Conservation (phyloP, 345 rosid species). For the Litchi chinensis region DNA sequence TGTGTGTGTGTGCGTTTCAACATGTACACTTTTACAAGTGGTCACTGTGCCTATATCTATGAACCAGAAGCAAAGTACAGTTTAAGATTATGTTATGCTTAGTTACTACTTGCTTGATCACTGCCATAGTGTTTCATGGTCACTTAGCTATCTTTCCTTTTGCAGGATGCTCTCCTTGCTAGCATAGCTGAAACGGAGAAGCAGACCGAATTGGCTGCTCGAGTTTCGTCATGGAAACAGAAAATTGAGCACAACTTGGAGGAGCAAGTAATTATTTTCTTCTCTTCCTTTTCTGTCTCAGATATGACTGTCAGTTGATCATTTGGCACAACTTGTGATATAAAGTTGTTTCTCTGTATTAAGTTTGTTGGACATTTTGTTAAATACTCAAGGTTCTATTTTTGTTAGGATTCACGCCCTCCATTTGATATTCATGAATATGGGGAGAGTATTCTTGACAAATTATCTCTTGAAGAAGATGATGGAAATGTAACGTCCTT, state of each 20-base stretch:
- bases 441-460: slow-evolving; percentile 66
- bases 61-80: neutral
- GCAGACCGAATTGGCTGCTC: slow-evolving; percentile 89
- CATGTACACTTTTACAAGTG: neutral
- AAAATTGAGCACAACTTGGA: slow-evolving; percentile 89
- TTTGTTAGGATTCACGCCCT: slow-evolving; percentile 72
- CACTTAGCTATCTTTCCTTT: neutral
- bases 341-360: slow-evolving; percentile 4
- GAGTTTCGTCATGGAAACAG: slow-evolving; percentile 92
- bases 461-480: slow-evolving; percentile 52
- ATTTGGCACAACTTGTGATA: slow-evolving; percentile 5
- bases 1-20: neutral
- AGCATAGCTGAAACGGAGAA: slow-evolving; percentile 91
- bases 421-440: slow-evolving; percentile 94
- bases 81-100: neutral
- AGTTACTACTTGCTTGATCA: neutral
- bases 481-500: slow-evolving; percentile 47
- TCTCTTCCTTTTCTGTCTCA: slow-evolving; percentile 6
- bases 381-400: slow-evolving; percentile 12
- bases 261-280: slow-evolving; percentile 65
- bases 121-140: neutral
- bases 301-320: neutral
- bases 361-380: neutral
- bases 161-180: slow-evolving; percentile 92
- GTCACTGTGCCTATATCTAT: neutral